Evolutionary conservation across 176 grass and related monocot species (phyloP).

Genomic region (Tuctoria greenei): DNA sequence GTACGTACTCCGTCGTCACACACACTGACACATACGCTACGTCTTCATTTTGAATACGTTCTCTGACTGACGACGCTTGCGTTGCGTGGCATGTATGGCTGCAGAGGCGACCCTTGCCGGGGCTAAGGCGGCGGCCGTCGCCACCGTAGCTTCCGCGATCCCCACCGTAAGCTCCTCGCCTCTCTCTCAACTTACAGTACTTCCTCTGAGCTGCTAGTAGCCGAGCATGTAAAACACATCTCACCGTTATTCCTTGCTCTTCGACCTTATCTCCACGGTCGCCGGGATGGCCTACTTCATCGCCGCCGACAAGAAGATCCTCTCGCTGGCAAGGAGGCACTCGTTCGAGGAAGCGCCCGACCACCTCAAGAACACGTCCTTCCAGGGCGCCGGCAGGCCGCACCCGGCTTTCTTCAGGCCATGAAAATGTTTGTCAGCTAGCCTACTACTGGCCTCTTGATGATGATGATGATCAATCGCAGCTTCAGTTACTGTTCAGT

Average conservation of each 20-base stretch:
- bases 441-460: too few relatives aligned
- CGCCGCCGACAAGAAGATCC: slow-evolving; percentile 71
- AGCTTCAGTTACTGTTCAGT: too few relatives aligned
- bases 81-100: background rate
- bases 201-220: too few relatives aligned
- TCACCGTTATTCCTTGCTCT: too few relatives aligned
- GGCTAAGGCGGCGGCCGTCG: slow-evolving; percentile 59
- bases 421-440: too few relatives aligned
- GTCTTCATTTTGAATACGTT: background rate
- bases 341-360: slow-evolving; percentile 33
- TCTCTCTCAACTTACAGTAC: background rate
- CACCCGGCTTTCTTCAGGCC: slow-evolving; percentile 43
- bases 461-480: background rate
- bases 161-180: slow-evolving; percentile 42
- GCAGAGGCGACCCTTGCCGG: slow-evolving; percentile 71
- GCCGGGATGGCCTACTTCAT: slow-evolving; percentile 80
- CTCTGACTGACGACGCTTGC: background rate
- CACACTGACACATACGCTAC: too few relatives aligned
- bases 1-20: too few relatives aligned
- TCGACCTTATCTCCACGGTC: slow-evolving; percentile 59
- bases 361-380: slow-evolving; percentile 50
- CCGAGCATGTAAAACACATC: too few relatives aligned
- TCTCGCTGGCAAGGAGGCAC: slow-evolving; percentile 56
- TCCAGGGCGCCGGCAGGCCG: background rate
- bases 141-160: slow-evolving; percentile 55